Evolutionary conservation across 306 rosid species (phyloP).

Genomic region (Clitoria ternatea): DNA sequence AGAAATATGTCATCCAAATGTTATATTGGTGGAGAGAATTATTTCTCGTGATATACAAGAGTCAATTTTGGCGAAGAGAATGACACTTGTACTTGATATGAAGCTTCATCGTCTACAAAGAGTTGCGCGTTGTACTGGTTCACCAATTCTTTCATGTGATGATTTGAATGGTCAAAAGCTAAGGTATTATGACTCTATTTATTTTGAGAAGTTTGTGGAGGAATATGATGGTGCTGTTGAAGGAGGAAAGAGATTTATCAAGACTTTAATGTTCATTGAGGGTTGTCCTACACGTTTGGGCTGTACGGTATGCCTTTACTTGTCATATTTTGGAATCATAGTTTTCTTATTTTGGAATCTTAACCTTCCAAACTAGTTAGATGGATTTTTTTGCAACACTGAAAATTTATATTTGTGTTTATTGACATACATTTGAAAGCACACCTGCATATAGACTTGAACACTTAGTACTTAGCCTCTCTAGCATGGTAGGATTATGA

Average conservation of each 20-base stretch:
- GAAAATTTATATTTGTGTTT: background rate
- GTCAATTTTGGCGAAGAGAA: constrained; percentile 62
- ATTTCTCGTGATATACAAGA: no score
- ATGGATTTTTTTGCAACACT: background rate
- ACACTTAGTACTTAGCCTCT: no score
- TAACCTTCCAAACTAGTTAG: background rate
- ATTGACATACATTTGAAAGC: no score
- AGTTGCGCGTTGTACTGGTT: constrained; percentile 81
- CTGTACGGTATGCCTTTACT: constrained; percentile 72
- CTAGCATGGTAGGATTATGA: no score
- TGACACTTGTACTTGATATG: constrained; percentile 90
- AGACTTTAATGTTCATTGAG: constrained; percentile 93
- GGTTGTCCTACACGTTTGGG: constrained; percentile 85
- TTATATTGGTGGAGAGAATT: constrained; percentile 82
- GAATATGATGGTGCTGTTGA: no score
- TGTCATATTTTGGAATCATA: constrained; percentile 3
- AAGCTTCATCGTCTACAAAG: constrained; percentile 89
- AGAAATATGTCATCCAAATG: constrained; percentile 66
- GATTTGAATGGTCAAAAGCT: no score
- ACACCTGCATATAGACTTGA: no score
- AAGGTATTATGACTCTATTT: no score
- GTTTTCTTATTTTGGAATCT: background rate
- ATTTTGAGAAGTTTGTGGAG: no score
- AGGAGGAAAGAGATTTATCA: no score
- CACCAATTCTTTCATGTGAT: constrained; percentile 78